Evolutionary conservation across 768 basidiomycete species (phyloP).

Genomic region (Podaxis sp.): DNA sequence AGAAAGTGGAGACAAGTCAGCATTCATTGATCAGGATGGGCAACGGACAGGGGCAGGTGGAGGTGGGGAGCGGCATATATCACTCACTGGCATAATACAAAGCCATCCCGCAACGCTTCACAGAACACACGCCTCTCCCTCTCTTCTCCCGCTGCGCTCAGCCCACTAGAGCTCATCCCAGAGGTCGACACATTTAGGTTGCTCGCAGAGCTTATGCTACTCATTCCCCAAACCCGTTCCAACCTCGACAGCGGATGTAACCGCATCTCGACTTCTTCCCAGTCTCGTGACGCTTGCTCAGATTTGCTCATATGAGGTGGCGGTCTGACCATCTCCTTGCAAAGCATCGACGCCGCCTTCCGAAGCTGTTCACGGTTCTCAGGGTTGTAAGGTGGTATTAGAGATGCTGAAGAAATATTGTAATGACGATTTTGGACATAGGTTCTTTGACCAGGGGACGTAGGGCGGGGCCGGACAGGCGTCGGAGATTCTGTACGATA

Average conservation of each 20-base stretch:
- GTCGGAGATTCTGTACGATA: slow-evolving; percentile 27
- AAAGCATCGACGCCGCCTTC: slow-evolving; percentile 59
- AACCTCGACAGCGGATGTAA: slow-evolving; percentile 59
- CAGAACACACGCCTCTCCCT: slow-evolving; percentile 71
- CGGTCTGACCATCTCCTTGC: slow-evolving; percentile 64
- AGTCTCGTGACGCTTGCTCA: slow-evolving; percentile 53
- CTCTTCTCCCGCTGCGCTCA: slow-evolving; percentile 64
- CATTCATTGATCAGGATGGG: not conserved
- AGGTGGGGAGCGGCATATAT: slow-evolving; percentile 13
- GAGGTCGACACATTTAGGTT: slow-evolving; percentile 27
- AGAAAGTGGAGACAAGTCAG: slow-evolving; percentile 16
- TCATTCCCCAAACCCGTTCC: slow-evolving; percentile 78
- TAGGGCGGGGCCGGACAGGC: slow-evolving; percentile 42
- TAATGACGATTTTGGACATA: slow-evolving; percentile 56
- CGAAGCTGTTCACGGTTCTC: slow-evolving; percentile 71
- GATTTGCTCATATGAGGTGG: slow-evolving; percentile 54
- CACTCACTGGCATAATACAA: slow-evolving; percentile 87
- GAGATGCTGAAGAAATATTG: slow-evolving; percentile 61
- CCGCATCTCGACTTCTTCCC: slow-evolving; percentile 75
- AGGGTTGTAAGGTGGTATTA: slow-evolving; percentile 43
- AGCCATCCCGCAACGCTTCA: slow-evolving; percentile 81
- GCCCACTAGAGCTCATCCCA: slow-evolving; percentile 27
- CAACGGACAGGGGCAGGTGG: slow-evolving; percentile 1
- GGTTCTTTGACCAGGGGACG: slow-evolving; percentile 47
- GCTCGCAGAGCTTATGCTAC: slow-evolving; percentile 36